A percentile compares a stretch with the other conserved stretches of the same genome.
Evolutionary conservation across 164 flowering plant species (phyloP).

Genomic region (Paratinospora sagittata): DNA sequence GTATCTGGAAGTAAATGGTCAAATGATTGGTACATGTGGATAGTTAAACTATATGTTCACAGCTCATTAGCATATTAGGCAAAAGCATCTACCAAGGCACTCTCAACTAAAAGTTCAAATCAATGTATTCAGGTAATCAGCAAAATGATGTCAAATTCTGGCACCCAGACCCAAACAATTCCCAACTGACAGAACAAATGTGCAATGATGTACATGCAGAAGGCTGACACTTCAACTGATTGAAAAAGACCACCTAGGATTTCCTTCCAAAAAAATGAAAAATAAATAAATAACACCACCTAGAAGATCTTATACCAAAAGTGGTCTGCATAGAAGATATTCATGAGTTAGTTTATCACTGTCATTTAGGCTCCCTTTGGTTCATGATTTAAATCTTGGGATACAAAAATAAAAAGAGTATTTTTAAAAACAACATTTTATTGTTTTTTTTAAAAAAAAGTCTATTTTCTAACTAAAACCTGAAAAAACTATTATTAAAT

Average conservation of each 20-base stretch:
- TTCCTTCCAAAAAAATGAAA: too few relatives aligned
- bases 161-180: not conserved
- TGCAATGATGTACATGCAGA: not conserved
- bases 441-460: too few relatives aligned
- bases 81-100: not conserved
- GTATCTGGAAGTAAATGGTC: conserved; percentile 45
- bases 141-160: not conserved
- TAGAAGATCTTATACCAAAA: not conserved
- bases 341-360: not conserved
- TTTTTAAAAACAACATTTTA: too few relatives aligned
- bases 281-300: too few relatives aligned
- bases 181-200: not conserved
- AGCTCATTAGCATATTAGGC: not conserved
- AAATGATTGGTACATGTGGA: conserved; percentile 12
- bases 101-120: not conserved
- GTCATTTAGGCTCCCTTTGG: too few relatives aligned
- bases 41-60: conserved; percentile 5
- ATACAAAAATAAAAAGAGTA: too few relatives aligned
- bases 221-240: not conserved
- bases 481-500: too few relatives aligned
- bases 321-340: not conserved
- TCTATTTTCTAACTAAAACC: too few relatives aligned
- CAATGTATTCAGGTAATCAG: not conserved
- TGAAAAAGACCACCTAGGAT: too few relatives aligned
- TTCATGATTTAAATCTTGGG: too few relatives aligned